These are phyloP conservation scores for Sporisorium graminicola DNA, from an alignment of 1,284 basidiomycete species.

Conservation along the genomic window DNA sequence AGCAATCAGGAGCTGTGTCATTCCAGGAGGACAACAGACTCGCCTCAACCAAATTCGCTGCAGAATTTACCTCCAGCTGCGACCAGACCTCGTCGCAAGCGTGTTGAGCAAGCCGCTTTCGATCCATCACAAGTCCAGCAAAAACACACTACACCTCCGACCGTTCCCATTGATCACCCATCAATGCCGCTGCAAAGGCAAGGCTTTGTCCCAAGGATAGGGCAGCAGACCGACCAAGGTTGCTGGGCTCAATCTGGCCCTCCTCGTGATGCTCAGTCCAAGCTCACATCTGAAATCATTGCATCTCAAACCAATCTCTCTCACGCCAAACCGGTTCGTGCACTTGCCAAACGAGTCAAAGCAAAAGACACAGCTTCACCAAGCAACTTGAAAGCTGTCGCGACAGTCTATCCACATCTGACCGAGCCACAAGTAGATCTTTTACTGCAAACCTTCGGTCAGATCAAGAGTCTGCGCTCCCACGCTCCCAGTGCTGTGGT, in stretches of 20 bases:
- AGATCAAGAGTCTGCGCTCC: constrained; percentile 6
- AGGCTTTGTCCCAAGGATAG: background rate
- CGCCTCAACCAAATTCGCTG: too few species aligned
- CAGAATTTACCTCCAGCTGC: background rate
- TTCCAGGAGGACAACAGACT: too few species aligned
- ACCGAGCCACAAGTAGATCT: constrained; percentile 17
- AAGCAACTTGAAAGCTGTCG: background rate
- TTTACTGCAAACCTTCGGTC: constrained; percentile 12
- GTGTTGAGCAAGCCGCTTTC: background rate
- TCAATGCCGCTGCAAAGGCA: background rate
- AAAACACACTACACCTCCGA: background rate
- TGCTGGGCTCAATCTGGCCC: background rate
- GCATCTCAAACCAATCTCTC: background rate
- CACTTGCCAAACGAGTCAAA: too few species aligned
- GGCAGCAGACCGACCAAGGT: background rate
- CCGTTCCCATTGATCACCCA: background rate
- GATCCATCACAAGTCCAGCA: background rate
- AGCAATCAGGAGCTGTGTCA: background rate
- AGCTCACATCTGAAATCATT: background rate
- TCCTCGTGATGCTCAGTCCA: background rate
- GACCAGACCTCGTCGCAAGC: background rate
- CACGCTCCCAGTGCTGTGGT: constrained; percentile 16
- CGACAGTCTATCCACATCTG: constrained; percentile 12
- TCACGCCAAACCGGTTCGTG: background rate
- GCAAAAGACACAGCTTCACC: background rate